phyloP scores from a whole-genome alignment of 2,329 filamentous ascomycete species.

The Claviceps sp. region DNA sequence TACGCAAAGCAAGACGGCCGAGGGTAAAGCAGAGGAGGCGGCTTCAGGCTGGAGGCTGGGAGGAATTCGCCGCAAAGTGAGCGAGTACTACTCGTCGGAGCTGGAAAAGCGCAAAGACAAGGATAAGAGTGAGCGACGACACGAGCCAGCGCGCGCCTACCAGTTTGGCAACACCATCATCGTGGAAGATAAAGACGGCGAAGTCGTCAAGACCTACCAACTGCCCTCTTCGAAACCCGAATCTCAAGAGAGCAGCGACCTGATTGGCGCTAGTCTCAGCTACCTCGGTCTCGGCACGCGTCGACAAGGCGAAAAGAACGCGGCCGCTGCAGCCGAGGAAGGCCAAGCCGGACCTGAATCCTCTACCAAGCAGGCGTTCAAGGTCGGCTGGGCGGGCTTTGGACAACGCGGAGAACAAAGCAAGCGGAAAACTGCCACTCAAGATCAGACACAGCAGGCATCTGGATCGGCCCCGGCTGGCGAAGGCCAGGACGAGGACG shows the following conservation, averaged over 20 bases:
- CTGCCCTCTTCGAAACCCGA: slow-evolving; percentile 43
- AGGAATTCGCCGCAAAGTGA: slow-evolving; percentile 36
- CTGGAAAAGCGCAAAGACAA: slow-evolving; percentile 49
- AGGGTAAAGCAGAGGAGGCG: slow-evolving; percentile 3
- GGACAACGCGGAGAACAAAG: slow-evolving; percentile 20
- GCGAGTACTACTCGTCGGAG: slow-evolving; percentile 44
- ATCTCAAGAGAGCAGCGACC: slow-evolving; percentile 21
- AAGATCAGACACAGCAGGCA: slow-evolving; percentile 22
- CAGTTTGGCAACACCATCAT: slow-evolving; percentile 81
- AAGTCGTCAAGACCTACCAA: slow-evolving; percentile 76
- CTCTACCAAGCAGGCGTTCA: slow-evolving; percentile 24
- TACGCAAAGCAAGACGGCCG: neutral
- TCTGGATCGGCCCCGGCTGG: neutral
- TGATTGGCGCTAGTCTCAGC: slow-evolving; percentile 34
- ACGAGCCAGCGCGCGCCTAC: slow-evolving; percentile 68
- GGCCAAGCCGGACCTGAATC: slow-evolving; percentile 19
- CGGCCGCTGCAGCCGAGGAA: slow-evolving; percentile 16
- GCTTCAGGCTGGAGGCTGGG: slow-evolving; percentile 19
- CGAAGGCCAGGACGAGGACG: slow-evolving; percentile 22
- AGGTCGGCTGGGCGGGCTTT: slow-evolving; percentile 40
- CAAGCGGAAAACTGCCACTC: slow-evolving; percentile 26
- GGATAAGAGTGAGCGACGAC: slow-evolving; percentile 43
- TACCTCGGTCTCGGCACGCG: slow-evolving; percentile 39
- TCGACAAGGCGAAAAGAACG: slow-evolving; percentile 26
- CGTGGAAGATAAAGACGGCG: slow-evolving; percentile 74